Evolutionary conservation across 768 basidiomycete species (phyloP).

Genomic region (Trametopsis cervina): DNA sequence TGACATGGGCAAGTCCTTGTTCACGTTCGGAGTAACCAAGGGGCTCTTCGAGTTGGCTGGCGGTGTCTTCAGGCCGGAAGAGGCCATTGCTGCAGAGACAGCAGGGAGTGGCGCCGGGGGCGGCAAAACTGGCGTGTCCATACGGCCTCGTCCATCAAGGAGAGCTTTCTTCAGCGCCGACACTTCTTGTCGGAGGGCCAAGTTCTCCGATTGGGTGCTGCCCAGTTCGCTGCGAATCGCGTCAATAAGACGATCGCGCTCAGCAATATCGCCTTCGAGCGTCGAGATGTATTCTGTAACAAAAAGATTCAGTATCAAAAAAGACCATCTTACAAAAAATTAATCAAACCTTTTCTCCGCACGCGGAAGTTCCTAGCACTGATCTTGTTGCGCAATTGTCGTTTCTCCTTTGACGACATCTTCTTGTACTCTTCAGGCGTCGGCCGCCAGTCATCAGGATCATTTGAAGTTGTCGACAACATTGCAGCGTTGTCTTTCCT

Average conservation of each 20-base stretch:
- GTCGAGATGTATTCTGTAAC: constrained; percentile 84
- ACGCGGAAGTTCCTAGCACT: constrained; percentile 94
- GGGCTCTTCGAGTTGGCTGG: constrained; percentile 19
- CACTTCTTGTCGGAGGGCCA: constrained; percentile 75
- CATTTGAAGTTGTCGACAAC: constrained; percentile 20
- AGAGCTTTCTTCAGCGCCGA: constrained; percentile 66
- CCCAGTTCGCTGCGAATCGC: constrained; percentile 82
- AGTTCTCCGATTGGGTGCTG: constrained; percentile 72
- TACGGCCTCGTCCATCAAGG: constrained; percentile 52
- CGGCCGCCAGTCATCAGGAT: constrained; percentile 78
- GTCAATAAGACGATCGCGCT: constrained; percentile 85
- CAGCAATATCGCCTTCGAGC: constrained; percentile 88
- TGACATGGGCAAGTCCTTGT: constrained; percentile 69
- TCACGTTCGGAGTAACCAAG: constrained; percentile 59
- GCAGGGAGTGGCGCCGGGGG: constrained; percentile 35
- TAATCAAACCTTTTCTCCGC: constrained; percentile 71
- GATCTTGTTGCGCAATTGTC: constrained; percentile 96
- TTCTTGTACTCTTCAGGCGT: constrained; percentile 92
- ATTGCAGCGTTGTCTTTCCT: constrained; percentile 29
- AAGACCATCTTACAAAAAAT: not conserved
- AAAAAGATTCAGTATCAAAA: not conserved
- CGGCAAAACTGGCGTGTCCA: constrained; percentile 34
- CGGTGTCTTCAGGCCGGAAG: constrained; percentile 14
- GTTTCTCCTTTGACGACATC: constrained; percentile 92
- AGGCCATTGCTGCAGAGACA: constrained; percentile 21